Percentiles rank a stretch among this genome's conserved stretches.
Evolutionary conservation across 192 early-diverging fungal species (phyloP).

Genomic region (Fimicolochytrium jonesii): DNA sequence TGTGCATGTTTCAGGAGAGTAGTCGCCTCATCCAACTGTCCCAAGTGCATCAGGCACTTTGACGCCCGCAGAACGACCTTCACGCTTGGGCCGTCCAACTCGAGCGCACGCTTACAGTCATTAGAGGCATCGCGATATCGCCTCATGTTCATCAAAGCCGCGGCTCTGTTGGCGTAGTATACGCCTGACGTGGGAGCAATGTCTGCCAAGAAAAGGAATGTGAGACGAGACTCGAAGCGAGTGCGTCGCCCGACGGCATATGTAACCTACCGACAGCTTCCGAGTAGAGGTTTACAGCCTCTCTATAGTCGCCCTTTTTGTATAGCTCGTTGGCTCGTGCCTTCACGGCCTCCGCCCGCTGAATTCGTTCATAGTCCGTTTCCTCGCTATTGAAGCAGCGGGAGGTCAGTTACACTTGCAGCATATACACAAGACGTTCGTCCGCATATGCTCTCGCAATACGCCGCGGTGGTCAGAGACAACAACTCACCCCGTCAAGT

Average conservation of each 20-base stretch:
- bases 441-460: no score
- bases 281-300: constrained; percentile 66
- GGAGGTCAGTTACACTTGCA: no score
- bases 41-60: constrained; percentile 69
- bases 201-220: constrained; percentile 25
- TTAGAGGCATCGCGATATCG: constrained; percentile 53
- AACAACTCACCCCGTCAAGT: constrained; percentile 2
- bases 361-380: background rate
- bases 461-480: no score
- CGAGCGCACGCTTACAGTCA: constrained; percentile 60
- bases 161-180: constrained; percentile 74
- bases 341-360: constrained; percentile 63
- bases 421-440: no score
- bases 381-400: no score
- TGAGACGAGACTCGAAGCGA: background rate
- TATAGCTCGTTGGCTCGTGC: constrained; percentile 65
- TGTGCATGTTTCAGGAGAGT: constrained; percentile 17
- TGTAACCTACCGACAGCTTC: constrained; percentile 59
- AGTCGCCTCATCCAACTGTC: constrained; percentile 59
- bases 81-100: constrained; percentile 52
- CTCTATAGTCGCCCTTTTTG: constrained; percentile 62
- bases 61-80: constrained; percentile 67
- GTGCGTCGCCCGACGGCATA: background rate
- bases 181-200: constrained; percentile 56
- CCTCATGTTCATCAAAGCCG: constrained; percentile 67